A percentile compares a stretch with the other conserved stretches of the same genome.
Conservation (phyloP, 2,329 filamentous ascomycete species). For the Sclerotinia minor region DNA sequence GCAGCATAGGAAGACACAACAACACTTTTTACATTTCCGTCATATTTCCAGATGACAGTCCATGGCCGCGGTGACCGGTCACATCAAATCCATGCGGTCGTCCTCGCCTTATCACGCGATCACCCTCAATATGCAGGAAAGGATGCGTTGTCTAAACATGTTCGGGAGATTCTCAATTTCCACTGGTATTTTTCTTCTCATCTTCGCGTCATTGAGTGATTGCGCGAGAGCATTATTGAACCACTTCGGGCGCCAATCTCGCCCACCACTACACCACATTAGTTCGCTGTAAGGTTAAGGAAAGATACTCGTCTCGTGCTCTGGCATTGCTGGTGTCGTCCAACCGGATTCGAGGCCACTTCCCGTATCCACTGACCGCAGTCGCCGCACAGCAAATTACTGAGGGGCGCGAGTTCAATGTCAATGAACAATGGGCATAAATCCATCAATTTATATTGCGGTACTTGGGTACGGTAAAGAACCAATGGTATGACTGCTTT, state of each 20-base stretch:
- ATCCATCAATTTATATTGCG: constrained; percentile 9
- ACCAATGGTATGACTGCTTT: background rate
- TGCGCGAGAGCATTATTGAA: constrained; percentile 7
- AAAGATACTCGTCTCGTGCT: background rate
- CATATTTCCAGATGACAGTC: no score
- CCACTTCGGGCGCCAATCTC: constrained; percentile 7
- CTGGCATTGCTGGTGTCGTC: background rate
- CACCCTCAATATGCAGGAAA: background rate
- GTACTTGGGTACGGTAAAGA: background rate
- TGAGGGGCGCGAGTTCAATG: background rate
- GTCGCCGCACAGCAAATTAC: background rate
- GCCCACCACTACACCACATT: constrained; percentile 23
- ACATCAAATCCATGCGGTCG: background rate
- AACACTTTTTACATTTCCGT: background rate
- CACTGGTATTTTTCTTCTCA: background rate
- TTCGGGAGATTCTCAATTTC: background rate
- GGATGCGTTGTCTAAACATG: constrained; percentile 5
- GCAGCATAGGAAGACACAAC: background rate
- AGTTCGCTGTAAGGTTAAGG: background rate
- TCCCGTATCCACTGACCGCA: constrained; percentile 7
- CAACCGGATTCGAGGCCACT: constrained; percentile 14
- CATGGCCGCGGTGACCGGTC: background rate
- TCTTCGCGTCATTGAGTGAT: background rate
- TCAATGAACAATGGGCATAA: background rate
- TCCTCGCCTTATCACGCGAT: constrained; percentile 1